Evolutionary conservation across 441 rosid genomes (phyloP), one percentile per base, ranked within the genome.

Genomic region (Bruguiera hainesii): DNA sequence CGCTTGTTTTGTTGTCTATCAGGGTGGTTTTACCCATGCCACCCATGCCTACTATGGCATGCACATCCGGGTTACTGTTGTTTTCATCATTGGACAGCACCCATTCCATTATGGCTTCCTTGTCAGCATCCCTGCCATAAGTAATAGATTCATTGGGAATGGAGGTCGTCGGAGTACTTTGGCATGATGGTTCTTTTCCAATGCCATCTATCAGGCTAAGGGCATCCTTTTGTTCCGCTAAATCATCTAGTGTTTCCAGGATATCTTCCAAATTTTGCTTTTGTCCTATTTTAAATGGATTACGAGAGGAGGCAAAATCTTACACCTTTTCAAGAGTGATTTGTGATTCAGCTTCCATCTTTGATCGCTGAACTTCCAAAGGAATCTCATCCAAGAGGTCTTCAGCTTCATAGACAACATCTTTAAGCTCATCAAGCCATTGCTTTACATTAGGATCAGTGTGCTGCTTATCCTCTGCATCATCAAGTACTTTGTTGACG

Each of bases 381-480:
- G 76, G 63, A 25, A 79, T 74, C 63, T 81, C 81, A 49, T 81
- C 81, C 25, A 79, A 58, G 50, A 81, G 46, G 71, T 81, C 82
- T 26, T 77, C 82, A 6, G 80, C 71, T 19, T 76, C 66, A 37
- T 76, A 79, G 15, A 66, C 65, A 52, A 64, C 59, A 61, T 72
- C 81, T 66, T 67, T 76, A 60, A 81, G 78, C 39, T 76, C 74
- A 35, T 62, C 72, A 20, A 76, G 65, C 85, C 85, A 81, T 8
- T 7, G 13, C 31, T 37, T 69, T 51, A 71, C 26, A 26, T 73
- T 26, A 65, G 5, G 64, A 42, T 30, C 13, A 4, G 48, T 11
- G 5, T 29, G 31, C 59, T 49, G 58, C 63, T 58, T 59, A 30
- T 68, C 59, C 71, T 68, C 71, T 1, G 71, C 71, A 48, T 81